phyloP scores from a whole-genome alignment of 1,139 yeast species.

The Magnusiomyces paraingens region DNA sequence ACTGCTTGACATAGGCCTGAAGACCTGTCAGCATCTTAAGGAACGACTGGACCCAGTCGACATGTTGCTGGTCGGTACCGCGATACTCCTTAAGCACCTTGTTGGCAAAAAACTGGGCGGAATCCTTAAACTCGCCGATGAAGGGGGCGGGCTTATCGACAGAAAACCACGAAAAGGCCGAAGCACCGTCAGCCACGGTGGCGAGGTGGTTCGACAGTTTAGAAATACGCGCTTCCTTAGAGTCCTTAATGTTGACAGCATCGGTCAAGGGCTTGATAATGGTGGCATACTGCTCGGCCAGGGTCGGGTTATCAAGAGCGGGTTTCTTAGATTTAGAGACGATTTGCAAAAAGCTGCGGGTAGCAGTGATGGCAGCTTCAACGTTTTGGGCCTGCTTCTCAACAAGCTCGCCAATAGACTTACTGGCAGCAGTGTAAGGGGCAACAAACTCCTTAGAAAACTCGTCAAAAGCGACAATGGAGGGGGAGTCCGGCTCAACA shows the following conservation, averaged over 20 bases:
- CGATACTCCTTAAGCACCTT: slow-evolving; percentile 78
- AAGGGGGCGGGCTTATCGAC: slow-evolving; percentile 64
- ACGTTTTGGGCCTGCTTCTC: slow-evolving; percentile 28
- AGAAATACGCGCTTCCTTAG: slow-evolving; percentile 51
- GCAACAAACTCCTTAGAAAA: slow-evolving; percentile 48
- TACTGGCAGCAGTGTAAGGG: slow-evolving; percentile 41
- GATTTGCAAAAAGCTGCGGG: slow-evolving; percentile 50
- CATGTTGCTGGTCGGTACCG: slow-evolving; percentile 59
- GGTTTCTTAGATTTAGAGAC: slow-evolving; percentile 64
- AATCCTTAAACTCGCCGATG: slow-evolving; percentile 79
- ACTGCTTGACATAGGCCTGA: slow-evolving; percentile 64
- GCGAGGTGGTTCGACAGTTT: slow-evolving; percentile 64
- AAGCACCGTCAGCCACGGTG: slow-evolving; percentile 82
- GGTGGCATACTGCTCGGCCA: slow-evolving; percentile 58
- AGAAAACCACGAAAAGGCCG: slow-evolving; percentile 87
- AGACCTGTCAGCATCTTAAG: slow-evolving; percentile 60
- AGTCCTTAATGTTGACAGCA: slow-evolving; percentile 63
- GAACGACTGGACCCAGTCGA: slow-evolving; percentile 74
- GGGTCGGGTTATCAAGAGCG: slow-evolving; percentile 43
- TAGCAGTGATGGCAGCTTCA: slow-evolving; percentile 53
- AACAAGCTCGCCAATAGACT: slow-evolving; percentile 14
- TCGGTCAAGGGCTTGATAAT: slow-evolving; percentile 54
- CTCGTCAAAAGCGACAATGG: slow-evolving; percentile 44
- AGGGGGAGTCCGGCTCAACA: slow-evolving; percentile 22
- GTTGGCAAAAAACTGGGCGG: slow-evolving; percentile 92